phyloP scores from a whole-genome alignment of 78 protist species.

The Dictyostelium capitatum region DNA sequence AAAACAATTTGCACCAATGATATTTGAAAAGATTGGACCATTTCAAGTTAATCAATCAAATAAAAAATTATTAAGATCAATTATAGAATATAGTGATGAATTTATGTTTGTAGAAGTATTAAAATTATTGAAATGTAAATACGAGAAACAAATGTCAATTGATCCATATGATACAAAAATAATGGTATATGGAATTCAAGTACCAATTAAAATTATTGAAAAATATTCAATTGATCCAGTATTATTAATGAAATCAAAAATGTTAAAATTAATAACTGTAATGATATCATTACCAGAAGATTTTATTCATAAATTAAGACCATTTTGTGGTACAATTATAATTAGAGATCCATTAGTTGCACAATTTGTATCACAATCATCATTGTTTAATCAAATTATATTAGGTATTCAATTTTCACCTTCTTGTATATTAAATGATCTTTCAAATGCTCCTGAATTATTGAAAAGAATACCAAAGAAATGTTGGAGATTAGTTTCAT shows the following conservation, averaged over 20 bases:
- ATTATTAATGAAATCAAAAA: not conserved
- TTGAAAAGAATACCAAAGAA: not conserved
- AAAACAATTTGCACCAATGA: not conserved
- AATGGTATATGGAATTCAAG: not conserved
- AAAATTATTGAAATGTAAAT: not conserved
- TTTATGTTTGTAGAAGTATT: not conserved
- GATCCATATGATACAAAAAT: not conserved
- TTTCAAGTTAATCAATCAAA: not conserved
- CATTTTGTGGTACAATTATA: not conserved
- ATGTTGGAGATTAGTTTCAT: not conserved
- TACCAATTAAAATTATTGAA: not conserved
- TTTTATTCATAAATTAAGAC: not conserved
- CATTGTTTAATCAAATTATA: not conserved
- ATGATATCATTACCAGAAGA: not conserved
- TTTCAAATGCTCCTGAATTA: not conserved
- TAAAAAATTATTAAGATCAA: not conserved
- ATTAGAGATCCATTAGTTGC: not conserved
- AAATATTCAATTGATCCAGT: not conserved
- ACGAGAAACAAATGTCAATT: not conserved
- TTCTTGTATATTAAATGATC: not conserved
- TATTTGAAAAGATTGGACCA: not conserved
- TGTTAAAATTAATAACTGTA: not conserved
- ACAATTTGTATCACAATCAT: not conserved
- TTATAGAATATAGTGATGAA: constrained; percentile 1
- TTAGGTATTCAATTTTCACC: not conserved